Conservation (phyloP, 768 basidiomycete species). For the Tephrocybe sp. region DNA sequence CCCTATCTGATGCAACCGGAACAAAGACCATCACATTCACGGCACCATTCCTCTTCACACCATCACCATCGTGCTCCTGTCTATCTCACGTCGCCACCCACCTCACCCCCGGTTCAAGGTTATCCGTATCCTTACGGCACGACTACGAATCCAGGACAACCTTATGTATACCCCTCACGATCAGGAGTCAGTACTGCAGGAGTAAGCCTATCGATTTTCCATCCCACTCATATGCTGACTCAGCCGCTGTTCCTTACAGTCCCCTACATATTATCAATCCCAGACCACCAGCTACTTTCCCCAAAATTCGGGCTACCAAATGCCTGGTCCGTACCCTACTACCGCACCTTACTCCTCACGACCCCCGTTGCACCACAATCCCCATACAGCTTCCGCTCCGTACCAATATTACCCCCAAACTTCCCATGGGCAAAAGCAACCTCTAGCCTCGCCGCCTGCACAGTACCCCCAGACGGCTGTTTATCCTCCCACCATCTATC, state of each 20-base stretch:
- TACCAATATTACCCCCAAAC: not conserved
- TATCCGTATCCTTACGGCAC: constrained; percentile 5
- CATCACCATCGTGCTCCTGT: constrained; percentile 2
- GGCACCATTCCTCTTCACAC: constrained; percentile 4
- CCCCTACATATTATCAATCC: constrained; percentile 2
- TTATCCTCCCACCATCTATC: constrained; percentile 9
- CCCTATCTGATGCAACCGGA: not conserved
- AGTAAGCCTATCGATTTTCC: constrained; percentile 1
- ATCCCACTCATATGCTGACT: not conserved
- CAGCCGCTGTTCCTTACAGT: not conserved
- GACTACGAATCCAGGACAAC: not conserved
- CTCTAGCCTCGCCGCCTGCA: not conserved
- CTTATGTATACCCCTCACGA: not conserved
- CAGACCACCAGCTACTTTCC: not conserved
- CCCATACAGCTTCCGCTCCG: constrained; percentile 1
- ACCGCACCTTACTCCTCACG: not conserved
- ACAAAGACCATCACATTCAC: not conserved
- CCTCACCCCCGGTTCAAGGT: constrained; percentile 2
- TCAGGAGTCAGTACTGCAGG: not conserved
- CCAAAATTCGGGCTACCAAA: not conserved
- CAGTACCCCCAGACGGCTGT: constrained; percentile 7
- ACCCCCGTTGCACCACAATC: not conserved
- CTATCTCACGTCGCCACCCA: constrained; percentile 2
- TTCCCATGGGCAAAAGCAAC: not conserved
- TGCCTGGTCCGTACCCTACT: not conserved